A percentile compares a stretch with the other conserved stretches of the same genome.
These are phyloP conservation scores for Lotus japonicus DNA, from an alignment of 306 rosid species.

Conservation along the genomic window DNA sequence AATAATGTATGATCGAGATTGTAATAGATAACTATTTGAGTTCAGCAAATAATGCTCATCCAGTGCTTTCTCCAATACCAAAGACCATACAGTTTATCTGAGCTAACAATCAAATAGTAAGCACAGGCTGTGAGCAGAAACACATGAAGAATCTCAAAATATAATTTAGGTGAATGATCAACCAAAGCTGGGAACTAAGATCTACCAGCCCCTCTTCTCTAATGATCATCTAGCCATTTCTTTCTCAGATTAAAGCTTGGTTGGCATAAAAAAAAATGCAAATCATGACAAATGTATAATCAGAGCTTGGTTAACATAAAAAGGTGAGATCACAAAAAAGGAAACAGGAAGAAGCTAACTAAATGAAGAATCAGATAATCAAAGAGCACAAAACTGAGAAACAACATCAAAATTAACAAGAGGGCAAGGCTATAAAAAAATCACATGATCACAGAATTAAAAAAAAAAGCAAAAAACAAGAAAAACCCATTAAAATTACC, in stretches of 20 bases:
- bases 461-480: conserved; percentile 10
- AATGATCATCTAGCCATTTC: conserved; percentile 7
- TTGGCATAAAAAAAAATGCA: not conserved
- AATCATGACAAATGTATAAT: conserved; percentile 15
- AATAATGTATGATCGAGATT: not conserved
- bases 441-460: conserved; percentile 17
- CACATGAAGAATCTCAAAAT: not conserved
- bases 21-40: conserved; percentile 8
- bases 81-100: conserved; percentile 13
- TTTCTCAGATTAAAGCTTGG: conserved; percentile 14
- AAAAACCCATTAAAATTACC: conserved; percentile 31
- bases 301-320: conserved; percentile 17
- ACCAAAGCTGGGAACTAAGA: conserved; percentile 29
- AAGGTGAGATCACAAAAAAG: conserved; percentile 17
- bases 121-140: conserved; percentile 12
- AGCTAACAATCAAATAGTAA: conserved; percentile 15
- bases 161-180: not conserved
- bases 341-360: not conserved
- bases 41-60: too few species aligned
- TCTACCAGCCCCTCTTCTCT: conserved; percentile 13
- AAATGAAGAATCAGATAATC: conserved; percentile 13
- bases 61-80: not conserved
- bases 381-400: not conserved
- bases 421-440: too few species aligned
- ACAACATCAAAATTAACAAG: too few species aligned